These are phyloP conservation scores for Alternaria rosae DNA, from an alignment of 2,329 filamentous ascomycete genomes.

Conservation along the genomic window DNA sequence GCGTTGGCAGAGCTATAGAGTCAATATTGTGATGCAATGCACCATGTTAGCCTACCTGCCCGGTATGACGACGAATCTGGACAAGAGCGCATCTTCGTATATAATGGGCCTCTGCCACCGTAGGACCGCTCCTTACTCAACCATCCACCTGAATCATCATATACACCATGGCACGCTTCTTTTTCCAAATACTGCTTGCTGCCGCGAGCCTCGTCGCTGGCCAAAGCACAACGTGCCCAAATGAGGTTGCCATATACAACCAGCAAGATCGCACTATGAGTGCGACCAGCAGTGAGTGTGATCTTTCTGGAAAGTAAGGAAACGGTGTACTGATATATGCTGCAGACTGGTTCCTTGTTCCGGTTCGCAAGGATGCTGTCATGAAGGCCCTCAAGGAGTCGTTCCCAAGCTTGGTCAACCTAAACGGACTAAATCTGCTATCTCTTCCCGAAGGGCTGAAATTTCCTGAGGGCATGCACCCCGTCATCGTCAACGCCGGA, in stretches of 20 bases:
- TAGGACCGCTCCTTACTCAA: background rate
- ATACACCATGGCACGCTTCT: conserved; percentile 4
- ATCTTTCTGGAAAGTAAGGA: background rate
- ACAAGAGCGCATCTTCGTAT: background rate
- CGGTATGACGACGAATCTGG: background rate
- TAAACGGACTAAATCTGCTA: conserved; percentile 5
- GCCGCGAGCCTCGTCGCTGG: conserved; percentile 7
- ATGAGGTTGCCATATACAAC: conserved; percentile 16
- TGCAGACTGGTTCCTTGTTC: conserved; percentile 14
- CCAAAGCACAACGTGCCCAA: conserved; percentile 8
- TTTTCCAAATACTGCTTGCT: background rate
- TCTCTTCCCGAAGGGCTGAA: conserved; percentile 1
- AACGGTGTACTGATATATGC: background rate
- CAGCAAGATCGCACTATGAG: conserved; percentile 17
- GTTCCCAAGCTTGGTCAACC: conserved; percentile 4
- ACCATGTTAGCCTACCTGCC: background rate
- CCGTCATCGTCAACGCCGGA: conserved; percentile 8
- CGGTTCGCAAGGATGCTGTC: conserved; percentile 8
- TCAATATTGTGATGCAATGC: background rate
- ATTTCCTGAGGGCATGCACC: conserved; percentile 10
- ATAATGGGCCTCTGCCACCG: background rate
- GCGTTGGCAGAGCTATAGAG: background rate
- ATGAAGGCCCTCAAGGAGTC: conserved; percentile 12
- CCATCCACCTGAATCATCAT: background rate
- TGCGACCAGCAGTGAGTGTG: conserved; percentile 7